Evolutionary conservation across 495 filamentous ascomycete genomes (phyloP).

Genomic region (Neurospora sp.): DNA sequence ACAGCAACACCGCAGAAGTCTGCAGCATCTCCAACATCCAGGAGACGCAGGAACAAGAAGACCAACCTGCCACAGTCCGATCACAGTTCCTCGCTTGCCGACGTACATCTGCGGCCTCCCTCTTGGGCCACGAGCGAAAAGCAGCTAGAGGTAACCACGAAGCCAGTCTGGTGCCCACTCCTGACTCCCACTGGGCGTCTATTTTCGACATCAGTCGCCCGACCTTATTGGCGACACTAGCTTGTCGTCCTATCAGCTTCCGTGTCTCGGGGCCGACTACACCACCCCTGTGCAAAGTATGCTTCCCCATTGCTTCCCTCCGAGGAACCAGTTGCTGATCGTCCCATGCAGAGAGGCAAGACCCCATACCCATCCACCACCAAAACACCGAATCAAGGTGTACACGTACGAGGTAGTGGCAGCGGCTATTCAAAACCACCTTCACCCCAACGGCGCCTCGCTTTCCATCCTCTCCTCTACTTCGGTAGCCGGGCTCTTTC

Average conservation of each 20-base stretch:
- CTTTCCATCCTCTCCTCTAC: slow-evolving; percentile 22
- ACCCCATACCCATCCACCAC: slow-evolving; percentile 4
- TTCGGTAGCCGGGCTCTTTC: slow-evolving; percentile 48
- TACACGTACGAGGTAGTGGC: slow-evolving; percentile 14
- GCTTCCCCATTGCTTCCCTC: slow-evolving; percentile 10
- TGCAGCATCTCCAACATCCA: neutral
- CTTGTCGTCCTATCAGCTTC: slow-evolving; percentile 24
- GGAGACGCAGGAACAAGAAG: slow-evolving; percentile 11
- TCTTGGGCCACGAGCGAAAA: slow-evolving; percentile 9
- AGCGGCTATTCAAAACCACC: slow-evolving; percentile 47
- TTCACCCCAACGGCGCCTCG: slow-evolving; percentile 27
- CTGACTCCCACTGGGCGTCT: slow-evolving; percentile 25
- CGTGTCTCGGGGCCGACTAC: slow-evolving; percentile 1
- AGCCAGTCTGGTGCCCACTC: slow-evolving; percentile 16
- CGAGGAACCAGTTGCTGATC: slow-evolving; percentile 20
- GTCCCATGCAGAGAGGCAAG: slow-evolving; percentile 25
- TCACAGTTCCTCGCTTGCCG: slow-evolving; percentile 7
- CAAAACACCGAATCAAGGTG: slow-evolving; percentile 10
- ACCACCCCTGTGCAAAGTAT: slow-evolving; percentile 20
- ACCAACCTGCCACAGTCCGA: slow-evolving; percentile 3
- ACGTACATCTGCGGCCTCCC: slow-evolving; percentile 15
- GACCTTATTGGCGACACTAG: slow-evolving; percentile 20
- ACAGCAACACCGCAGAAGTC: neutral
- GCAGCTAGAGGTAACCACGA: slow-evolving; percentile 7
- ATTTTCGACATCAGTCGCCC: slow-evolving; percentile 25